These are phyloP conservation scores for Epicoccum sorghinum DNA, from an alignment of 2,329 filamentous ascomycete species.

Conservation along the genomic window DNA sequence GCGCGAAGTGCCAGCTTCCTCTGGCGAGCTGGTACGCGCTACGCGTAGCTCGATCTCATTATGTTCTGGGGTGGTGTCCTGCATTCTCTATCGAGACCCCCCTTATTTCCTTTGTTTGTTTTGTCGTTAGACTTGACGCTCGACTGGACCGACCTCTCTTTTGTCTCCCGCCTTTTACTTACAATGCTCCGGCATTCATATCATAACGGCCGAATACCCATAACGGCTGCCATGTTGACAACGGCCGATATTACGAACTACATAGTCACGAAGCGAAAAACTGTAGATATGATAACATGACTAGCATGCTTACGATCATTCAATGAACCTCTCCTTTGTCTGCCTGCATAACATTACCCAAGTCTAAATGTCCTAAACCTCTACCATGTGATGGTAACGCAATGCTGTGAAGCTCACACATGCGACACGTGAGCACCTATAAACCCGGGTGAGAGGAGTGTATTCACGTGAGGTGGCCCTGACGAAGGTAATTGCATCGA, in stretches of 20 bases:
- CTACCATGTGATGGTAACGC: too few species aligned
- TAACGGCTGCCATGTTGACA: neutral
- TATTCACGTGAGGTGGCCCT: too few species aligned
- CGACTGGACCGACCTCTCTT: constrained; percentile 19
- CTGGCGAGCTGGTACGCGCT: constrained; percentile 20
- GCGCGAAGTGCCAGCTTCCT: constrained; percentile 36
- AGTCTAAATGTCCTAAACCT: neutral
- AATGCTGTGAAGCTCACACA: too few species aligned
- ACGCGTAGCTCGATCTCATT: constrained; percentile 7
- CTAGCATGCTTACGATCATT: constrained; percentile 31
- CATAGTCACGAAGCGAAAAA: constrained; percentile 19
- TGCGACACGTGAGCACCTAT: too few species aligned
- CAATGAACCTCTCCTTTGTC: constrained; percentile 27
- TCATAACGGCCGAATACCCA: constrained; percentile 1
- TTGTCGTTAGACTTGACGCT: constrained; percentile 17
- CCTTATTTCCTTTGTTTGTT: constrained; percentile 12
- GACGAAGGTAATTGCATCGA: too few species aligned
- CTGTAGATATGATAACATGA: constrained; percentile 29
- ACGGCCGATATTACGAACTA: constrained; percentile 15
- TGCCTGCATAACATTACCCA: neutral
- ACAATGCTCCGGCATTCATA: neutral
- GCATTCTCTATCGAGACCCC: neutral
- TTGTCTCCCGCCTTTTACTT: constrained; percentile 10
- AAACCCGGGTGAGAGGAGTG: too few species aligned
- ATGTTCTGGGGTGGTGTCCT: constrained; percentile 1